Evolutionary conservation across 495 filamentous ascomycete species (phyloP).

Genomic region (Trichoderma asperelloides): DNA sequence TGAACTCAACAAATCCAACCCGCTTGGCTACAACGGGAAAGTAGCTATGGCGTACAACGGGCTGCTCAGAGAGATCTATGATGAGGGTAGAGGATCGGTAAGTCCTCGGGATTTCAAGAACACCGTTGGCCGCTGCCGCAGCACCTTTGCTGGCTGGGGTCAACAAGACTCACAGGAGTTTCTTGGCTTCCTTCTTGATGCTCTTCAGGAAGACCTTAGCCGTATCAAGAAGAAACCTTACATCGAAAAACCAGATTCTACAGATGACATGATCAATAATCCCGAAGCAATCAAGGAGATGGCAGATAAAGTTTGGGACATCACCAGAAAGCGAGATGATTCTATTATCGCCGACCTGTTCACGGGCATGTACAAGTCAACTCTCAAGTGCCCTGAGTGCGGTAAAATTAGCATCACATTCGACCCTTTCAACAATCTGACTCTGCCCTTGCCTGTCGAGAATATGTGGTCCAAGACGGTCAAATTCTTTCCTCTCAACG

Average conservation of each 20-base stretch:
- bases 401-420: constrained; percentile 97
- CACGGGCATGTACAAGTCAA: constrained; percentile 96
- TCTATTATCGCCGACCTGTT: constrained; percentile 93
- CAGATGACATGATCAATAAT: constrained; percentile 88
- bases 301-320: constrained; percentile 79
- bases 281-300: constrained; percentile 67
- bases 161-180: constrained; percentile 98
- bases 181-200: constrained; percentile 90
- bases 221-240: constrained; percentile 93
- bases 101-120: constrained; percentile 71
- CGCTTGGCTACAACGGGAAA: constrained; percentile 70
- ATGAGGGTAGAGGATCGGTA: constrained; percentile 50
- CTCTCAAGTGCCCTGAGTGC: constrained; percentile 81
- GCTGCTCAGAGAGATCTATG: constrained; percentile 66
- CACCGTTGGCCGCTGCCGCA: constrained; percentile 67
- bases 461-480: constrained; percentile 65
- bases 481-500: constrained; percentile 62
- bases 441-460: constrained; percentile 79
- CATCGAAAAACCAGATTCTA: constrained; percentile 95
- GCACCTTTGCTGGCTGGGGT: constrained; percentile 84
- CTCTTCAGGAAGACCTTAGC: constrained; percentile 89
- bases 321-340: constrained; percentile 87
- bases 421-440: constrained; percentile 92
- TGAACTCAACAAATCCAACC: constrained; percentile 78
- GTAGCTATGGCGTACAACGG: constrained; percentile 74